Evolutionary conservation across 495 filamentous ascomycete species (phyloP), one percentile per base, ranked within the genome.

Genomic region (Jackrogersella multiformis): DNA sequence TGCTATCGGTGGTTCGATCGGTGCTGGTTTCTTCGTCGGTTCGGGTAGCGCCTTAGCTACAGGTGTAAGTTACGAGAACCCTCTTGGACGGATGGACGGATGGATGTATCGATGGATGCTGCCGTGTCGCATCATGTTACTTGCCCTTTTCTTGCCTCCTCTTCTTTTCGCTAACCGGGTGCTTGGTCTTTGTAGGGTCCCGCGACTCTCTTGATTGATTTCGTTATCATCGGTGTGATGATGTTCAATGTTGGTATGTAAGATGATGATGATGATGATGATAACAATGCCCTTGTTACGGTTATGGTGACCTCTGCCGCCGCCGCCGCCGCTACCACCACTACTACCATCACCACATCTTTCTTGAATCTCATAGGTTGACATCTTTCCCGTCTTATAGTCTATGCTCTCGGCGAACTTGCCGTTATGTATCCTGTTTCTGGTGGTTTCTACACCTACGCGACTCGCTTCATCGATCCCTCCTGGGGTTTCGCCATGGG

Each of bases 401-500:
- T 92, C 63, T 88, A 90, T 67, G 89, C 90, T 56, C 82, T 93
- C 38, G 90, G 89, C 72, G 90, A 92, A 78, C 78, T 92, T 56
- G 87, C 90, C 36, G 85, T 91, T 64, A 83, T 91, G 81, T 92
- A 85, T 66, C 90, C 90, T 12, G 81, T 91, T 74, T 80, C 80
- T 62, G 83, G 83, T 74, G 78, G 81, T 64, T 80, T 86, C 77
- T 84, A 84, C 30, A 81, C 89, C 28, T 92, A 91, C 64, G 89
- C 90, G 42, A 81, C 88, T 58, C 87, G 90, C 61, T 89, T 93
- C 69, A 87, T 92, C 64, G 88, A 92, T 65, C 87, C 89, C 9
- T 88, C 88, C 56, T 86, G 92, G 83, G 92, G 92, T 48, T 96
- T 96, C 74, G 90, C 92, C 64, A 93, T 96, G 82, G 92, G 92